phyloP scores from a whole-genome alignment of 2,329 filamentous ascomycete genomes.

The Bipolaris cookei region DNA sequence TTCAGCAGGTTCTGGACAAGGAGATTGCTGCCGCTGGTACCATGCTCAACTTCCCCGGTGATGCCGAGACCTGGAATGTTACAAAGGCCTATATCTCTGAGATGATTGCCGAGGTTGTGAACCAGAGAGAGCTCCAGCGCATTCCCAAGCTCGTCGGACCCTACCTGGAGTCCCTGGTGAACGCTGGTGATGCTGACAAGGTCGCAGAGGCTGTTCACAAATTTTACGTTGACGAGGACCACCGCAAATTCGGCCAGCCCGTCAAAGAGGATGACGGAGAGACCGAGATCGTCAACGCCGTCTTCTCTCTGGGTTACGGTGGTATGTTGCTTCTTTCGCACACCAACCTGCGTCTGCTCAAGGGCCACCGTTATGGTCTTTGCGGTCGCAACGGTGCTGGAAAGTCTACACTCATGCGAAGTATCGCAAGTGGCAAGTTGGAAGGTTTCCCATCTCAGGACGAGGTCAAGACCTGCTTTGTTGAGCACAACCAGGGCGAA shows the following conservation, averaged over 20 bases:
- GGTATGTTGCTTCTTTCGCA: constrained; percentile 97
- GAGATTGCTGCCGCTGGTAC: constrained; percentile 75
- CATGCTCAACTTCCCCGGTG: constrained; percentile 66
- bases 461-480: constrained; percentile 92
- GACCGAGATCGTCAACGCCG: constrained; percentile 94
- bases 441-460: constrained; percentile 96
- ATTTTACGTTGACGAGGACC: constrained; percentile 81
- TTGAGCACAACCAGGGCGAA: constrained; percentile 98
- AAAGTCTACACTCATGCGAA: constrained; percentile 99
- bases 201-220: constrained; percentile 77
- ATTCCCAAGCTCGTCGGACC: constrained; percentile 72
- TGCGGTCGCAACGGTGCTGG: constrained; percentile 96
- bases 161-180: constrained; percentile 76
- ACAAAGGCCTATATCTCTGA: constrained; percentile 77
- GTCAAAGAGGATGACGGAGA: constrained; percentile 90
- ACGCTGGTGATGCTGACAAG: constrained; percentile 65
- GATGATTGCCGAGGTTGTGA: constrained; percentile 87
- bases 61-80: constrained; percentile 66
- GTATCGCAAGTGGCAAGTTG: constrained; percentile 92
- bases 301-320: constrained; percentile 96
- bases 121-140: constrained; percentile 77
- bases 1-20: constrained; percentile 74
- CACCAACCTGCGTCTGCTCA: constrained; percentile 91
- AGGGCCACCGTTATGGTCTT: constrained; percentile 96
- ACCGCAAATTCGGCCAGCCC: constrained; percentile 83